A percentile compares a stretch with the other conserved stretches of the same genome.
Conservation (phyloP, 768 basidiomycete genomes). For the Paxillus ammoniavirescens region DNA sequence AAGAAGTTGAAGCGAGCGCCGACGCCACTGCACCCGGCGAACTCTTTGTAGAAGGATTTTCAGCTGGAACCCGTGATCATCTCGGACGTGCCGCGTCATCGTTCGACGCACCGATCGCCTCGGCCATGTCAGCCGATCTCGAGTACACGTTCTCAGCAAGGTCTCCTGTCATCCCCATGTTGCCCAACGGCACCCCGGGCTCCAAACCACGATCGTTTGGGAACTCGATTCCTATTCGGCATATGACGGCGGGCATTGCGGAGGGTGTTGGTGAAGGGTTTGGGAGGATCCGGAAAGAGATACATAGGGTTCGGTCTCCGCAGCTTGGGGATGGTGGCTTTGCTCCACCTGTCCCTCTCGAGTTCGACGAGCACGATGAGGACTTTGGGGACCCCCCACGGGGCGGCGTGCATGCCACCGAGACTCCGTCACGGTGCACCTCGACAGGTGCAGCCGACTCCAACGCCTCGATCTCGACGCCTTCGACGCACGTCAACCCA, state of each 20-base stretch:
- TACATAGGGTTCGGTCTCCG: conserved; percentile 51
- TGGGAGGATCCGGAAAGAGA: conserved; percentile 56
- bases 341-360: conserved; percentile 36
- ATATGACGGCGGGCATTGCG: conserved; percentile 46
- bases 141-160: conserved; percentile 41
- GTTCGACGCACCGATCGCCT: conserved; percentile 75
- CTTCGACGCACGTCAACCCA: conserved; percentile 31
- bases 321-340: conserved; percentile 28
- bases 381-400: conserved; percentile 39
- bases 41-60: conserved; percentile 54
- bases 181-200: conserved; percentile 64
- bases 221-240: conserved; percentile 57
- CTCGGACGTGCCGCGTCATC: conserved; percentile 42
- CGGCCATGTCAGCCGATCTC: conserved; percentile 65
- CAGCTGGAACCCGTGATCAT: conserved; percentile 40
- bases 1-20: conserved; percentile 66
- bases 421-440: conserved; percentile 22
- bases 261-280: conserved; percentile 62
- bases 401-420: conserved; percentile 14
- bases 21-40: conserved; percentile 40
- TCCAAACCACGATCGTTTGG: conserved; percentile 38
- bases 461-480: conserved; percentile 37
- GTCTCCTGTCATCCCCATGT: conserved; percentile 65
- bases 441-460: conserved; percentile 27
- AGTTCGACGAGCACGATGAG: conserved; percentile 71